Evolutionary conservation across 257 asterid species (phyloP).

Genomic region (Hygrophila difformis): DNA sequence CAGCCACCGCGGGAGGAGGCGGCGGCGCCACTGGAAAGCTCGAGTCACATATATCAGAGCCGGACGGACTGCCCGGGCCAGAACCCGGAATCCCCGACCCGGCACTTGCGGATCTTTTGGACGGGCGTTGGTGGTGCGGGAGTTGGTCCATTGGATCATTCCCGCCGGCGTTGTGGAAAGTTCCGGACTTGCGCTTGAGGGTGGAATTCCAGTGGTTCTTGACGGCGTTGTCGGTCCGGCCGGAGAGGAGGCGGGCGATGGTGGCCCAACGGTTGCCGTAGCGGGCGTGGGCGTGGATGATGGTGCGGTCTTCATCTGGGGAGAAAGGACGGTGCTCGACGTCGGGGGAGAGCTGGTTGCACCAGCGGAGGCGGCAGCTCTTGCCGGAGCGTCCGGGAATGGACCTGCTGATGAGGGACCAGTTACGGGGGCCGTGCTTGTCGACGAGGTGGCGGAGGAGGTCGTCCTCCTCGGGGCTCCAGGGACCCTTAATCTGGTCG

Average conservation of each 20-base stretch:
- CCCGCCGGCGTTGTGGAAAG: slow-evolving; percentile 14
- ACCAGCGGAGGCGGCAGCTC: slow-evolving; percentile 89
- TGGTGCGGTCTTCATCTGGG: slow-evolving; percentile 69
- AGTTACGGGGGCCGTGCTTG: slow-evolving; percentile 74
- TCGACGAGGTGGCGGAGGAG: slow-evolving; percentile 60
- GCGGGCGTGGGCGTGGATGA: slow-evolving; percentile 66
- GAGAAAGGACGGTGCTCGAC: slow-evolving; percentile 90
- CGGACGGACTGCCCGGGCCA: slow-evolving; percentile 75
- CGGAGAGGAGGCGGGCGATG: slow-evolving; percentile 75
- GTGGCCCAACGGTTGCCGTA: slow-evolving; percentile 98
- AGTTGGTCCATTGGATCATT: slow-evolving; percentile 15
- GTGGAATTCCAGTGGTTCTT: slow-evolving; percentile 96
- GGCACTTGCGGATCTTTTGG: slow-evolving; percentile 71
- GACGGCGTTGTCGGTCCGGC: slow-evolving; percentile 93
- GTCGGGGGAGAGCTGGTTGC: slow-evolving; percentile 93
- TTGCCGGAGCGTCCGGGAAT: slow-evolving; percentile 86
- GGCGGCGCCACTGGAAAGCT: slow-evolving; percentile 27
- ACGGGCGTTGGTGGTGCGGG: slow-evolving; percentile 40
- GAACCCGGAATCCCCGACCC: slow-evolving; percentile 51
- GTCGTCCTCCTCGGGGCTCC: slow-evolving; percentile 94
- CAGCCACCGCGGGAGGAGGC: slow-evolving; percentile 27
- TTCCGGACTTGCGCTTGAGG: slow-evolving; percentile 66
- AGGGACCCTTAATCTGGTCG: slow-evolving; percentile 95
- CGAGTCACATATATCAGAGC: slow-evolving; percentile 64
- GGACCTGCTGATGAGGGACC: slow-evolving; percentile 78